Base-by-base conservation (phyloP, 1,284 basidiomycete genomes). In the Leccinum griseonigrum region DNA sequence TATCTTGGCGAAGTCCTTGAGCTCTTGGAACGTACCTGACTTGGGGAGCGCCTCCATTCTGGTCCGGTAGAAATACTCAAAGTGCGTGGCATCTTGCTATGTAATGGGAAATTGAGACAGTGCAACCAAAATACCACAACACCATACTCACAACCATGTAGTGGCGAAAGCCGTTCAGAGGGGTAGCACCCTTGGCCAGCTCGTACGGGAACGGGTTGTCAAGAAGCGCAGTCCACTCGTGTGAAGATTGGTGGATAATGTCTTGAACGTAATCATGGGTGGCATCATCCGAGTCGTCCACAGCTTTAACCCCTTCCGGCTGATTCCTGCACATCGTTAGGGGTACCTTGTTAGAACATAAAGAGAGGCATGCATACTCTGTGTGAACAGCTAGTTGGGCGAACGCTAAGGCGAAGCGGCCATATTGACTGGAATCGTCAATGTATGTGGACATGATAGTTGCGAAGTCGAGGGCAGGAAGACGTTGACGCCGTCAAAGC, bases 111-210 rank as follows among this genome's bases (percentile, higher is more conserved):
- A 8, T 38, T 2, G 2, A 28, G 7, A 3, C 14, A 8, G 50
- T 4, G 13, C 16, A 29, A 56, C 16, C 13, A 38, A 8, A 38
- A 38, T 16, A 8, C 8, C 38, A 38, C 16, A 1, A 16, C 38
- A 18, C 5, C 2, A 14, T 10, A 61, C 63, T 54, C 43, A 64
- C 63, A 32, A 65, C 36, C 55, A 57, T 57, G 13, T 65, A 64
- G 51, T 64, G 63, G 7, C 63, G 58, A 54, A 64, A 63, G 22
- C 61, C 60, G 8, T 62, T 63, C 11, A 65, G 28, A 18, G 31
- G 18, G n/a, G 63, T 46, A 13, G 31, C 18, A 1, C 31, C 63
- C 1, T 32, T 57, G 11, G 63, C 59, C 16, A 64, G 8, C 1
- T 11, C 2, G 1, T 1, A 1, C 9, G 59, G 59, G 51, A 65